A percentile compares a stretch with the other conserved stretches of the same genome.
Conservation (phyloP, 495 filamentous ascomycete genomes). For the Penicillium cinerascens region DNA sequence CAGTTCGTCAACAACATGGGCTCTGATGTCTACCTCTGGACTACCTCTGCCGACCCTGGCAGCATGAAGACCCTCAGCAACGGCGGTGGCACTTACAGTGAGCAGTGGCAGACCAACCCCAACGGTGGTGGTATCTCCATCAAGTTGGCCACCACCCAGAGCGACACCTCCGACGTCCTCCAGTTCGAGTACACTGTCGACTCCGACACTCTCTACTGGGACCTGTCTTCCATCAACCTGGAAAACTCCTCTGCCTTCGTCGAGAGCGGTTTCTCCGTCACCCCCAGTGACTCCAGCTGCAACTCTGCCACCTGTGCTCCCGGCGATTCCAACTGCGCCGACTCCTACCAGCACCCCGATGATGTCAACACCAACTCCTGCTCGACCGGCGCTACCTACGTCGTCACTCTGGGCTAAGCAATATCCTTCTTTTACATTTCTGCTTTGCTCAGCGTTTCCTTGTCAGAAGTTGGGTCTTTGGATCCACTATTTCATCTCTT, state of each 20-base stretch:
- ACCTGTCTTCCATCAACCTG: slow-evolving; percentile 35
- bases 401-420: slow-evolving; percentile 28
- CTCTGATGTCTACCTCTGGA: slow-evolving; percentile 41
- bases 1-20: slow-evolving; percentile 38
- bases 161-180: slow-evolving; percentile 34
- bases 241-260: slow-evolving; percentile 20
- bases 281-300: slow-evolving; percentile 25
- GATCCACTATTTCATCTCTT: background rate
- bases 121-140: slow-evolving; percentile 46
- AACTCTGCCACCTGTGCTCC: slow-evolving; percentile 21
- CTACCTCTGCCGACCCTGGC: slow-evolving; percentile 32
- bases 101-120: slow-evolving; percentile 36
- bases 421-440: background rate
- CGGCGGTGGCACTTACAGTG: slow-evolving; percentile 33
- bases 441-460: background rate
- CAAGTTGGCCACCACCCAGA: slow-evolving; percentile 39
- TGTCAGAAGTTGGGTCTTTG: background rate
- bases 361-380: slow-evolving; percentile 32
- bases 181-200: slow-evolving; percentile 34
- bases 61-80: slow-evolving; percentile 38
- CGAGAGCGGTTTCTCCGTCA: slow-evolving; percentile 17
- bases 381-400: slow-evolving; percentile 20
- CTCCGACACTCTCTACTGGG: slow-evolving; percentile 25
- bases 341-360: slow-evolving; percentile 34
- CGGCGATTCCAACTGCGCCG: slow-evolving; percentile 25